A percentile compares a stretch with the other conserved stretches of the same genome.
Evolutionary conservation across 176 grass and related monocot species (phyloP).

Genomic region (Aegilops longissima): DNA sequence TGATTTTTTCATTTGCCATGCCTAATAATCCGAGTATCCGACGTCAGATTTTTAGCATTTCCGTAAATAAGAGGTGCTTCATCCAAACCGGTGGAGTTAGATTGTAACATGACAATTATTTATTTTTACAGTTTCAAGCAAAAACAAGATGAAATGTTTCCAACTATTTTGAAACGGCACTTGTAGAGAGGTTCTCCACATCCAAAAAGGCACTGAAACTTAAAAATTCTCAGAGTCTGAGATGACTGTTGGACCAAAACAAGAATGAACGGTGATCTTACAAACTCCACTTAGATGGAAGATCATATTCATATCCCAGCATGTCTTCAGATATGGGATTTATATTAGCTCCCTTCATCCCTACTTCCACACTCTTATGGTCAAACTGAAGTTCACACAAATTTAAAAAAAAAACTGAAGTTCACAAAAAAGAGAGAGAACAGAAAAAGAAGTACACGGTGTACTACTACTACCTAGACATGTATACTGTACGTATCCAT

Average conservation of each 20-base stretch:
- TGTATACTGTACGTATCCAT: not conserved
- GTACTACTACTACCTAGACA: too few species aligned
- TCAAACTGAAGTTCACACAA: constrained; percentile 7
- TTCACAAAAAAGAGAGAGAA: not conserved
- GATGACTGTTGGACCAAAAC: not conserved
- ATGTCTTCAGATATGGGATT: not conserved
- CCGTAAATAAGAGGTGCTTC: not conserved
- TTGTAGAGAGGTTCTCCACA: not conserved
- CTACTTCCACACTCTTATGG: not conserved
- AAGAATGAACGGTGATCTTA: not conserved
- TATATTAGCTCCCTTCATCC: not conserved
- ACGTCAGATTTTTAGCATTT: too few species aligned
- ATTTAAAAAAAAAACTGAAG: not conserved
- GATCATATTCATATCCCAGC: not conserved
- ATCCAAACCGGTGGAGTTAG: not conserved
- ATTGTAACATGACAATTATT: not conserved
- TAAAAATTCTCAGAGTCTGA: not conserved
- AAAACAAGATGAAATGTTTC: not conserved
- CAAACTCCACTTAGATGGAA: not conserved
- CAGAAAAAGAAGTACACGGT: not conserved
- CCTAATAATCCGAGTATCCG: too few species aligned
- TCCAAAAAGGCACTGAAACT: not conserved
- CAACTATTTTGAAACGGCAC: not conserved
- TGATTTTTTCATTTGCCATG: too few species aligned
- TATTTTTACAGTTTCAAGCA: not conserved